Evolutionary conservation across 768 basidiomycete species (phyloP), one percentile per base, ranked within the genome.

Genomic region (Lactarius deliciosus): DNA sequence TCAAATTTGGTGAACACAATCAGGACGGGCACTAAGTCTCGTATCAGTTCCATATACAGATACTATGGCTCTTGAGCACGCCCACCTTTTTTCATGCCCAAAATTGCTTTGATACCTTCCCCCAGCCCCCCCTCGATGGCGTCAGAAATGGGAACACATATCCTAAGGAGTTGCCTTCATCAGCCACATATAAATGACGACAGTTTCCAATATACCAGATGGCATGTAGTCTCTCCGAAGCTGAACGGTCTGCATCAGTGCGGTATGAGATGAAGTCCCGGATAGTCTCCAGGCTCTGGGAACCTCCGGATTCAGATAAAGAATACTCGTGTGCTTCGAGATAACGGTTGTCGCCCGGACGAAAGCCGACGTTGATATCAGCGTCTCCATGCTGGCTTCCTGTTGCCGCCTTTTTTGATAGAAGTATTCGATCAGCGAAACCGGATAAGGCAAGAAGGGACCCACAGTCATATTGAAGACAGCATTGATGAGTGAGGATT

Each of bases 1-100:
- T 66, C 65, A 20, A 63, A 58, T 30, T 36, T 58, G 1, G 65
- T 66, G 61, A 66, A 36, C 8, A 63, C 57, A 11, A 58, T 6
- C 4, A 63, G 28, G 22, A 66, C 22, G 28, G 65, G 61, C 15
- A 66, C 65, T 66, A 28, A 30, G 13, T 16, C 5, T 15, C 38
- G 18, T 25, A n/a, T 43, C 22, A 50, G 47, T 58, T 58, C 45
- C 36, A 30, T 34, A 30, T 11, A 20, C 40, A 41, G 16, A 32
- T 32, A 40, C 3, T 6, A 38, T 28, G 13, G 8, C 3, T 18
- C 28, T 32, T 22, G 28, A 40, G 16, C 6, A 32, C 15, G 10
- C 61, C 34, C 45, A 63, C 65, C 65, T 54, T 50, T 41, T 50
- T 18, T 30, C 11, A 58, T 25, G 20, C 50, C 22, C 40, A 66